Evolutionary conservation across 1,284 basidiomycete genomes (phyloP).

Genomic region (Sporisorium graminicola): DNA sequence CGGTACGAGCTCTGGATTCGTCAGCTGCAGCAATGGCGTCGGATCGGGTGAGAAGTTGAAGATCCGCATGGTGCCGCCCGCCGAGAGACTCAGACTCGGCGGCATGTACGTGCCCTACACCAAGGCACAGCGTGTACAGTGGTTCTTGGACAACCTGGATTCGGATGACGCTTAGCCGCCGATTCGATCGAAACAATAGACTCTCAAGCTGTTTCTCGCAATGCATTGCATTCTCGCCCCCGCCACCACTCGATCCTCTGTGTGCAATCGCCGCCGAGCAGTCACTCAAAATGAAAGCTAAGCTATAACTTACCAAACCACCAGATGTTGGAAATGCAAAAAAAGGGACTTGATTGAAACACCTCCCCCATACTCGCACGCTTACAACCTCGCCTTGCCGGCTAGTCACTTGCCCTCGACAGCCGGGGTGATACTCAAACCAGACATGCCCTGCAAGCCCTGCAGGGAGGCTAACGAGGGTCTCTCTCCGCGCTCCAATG

Average conservation of each 20-base stretch:
- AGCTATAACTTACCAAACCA: too few species aligned
- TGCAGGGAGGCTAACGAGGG: slow-evolving; percentile 21
- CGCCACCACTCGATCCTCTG: too few species aligned
- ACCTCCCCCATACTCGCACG: too few species aligned
- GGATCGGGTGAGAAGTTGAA: slow-evolving; percentile 15
- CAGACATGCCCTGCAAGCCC: slow-evolving; percentile 42
- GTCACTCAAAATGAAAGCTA: too few species aligned
- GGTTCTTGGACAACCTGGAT: slow-evolving; percentile 46
- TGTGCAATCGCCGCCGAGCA: too few species aligned
- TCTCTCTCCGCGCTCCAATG: slow-evolving; percentile 44
- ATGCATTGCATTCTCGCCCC: not conserved
- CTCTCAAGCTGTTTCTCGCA: not conserved
- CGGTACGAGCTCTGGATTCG: not conserved
- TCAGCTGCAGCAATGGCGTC: not conserved
- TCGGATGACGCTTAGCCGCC: slow-evolving; percentile 31
- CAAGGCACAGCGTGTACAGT: slow-evolving; percentile 36
- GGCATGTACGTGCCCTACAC: slow-evolving; percentile 49
- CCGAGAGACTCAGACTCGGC: slow-evolving; percentile 28
- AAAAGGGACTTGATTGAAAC: not conserved
- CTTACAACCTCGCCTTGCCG: slow-evolving; percentile 7
- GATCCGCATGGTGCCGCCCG: slow-evolving; percentile 22
- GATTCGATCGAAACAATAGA: not conserved
- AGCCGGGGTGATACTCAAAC: slow-evolving; percentile 37
- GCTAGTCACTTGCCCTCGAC: slow-evolving; percentile 45
- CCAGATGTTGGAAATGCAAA: not conserved